Base-by-base conservation (phyloP, 1,284 basidiomycete genomes). In the Volvariella surrecta region DNA sequence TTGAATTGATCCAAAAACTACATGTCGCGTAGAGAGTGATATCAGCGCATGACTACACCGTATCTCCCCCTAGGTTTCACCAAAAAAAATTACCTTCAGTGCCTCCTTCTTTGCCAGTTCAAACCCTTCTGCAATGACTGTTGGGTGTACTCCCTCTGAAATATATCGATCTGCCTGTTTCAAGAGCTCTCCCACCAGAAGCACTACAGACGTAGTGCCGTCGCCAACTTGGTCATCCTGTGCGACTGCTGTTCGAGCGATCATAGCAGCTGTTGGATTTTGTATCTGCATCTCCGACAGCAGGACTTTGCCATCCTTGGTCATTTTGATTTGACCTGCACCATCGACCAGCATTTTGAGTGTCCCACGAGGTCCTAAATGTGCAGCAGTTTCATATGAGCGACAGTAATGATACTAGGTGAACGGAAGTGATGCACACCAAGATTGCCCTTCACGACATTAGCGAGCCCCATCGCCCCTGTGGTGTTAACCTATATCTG, bases 271-370 rank as follows among this genome's bases (percentile, higher is more conserved):
- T 8, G 96, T 99, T 15, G 96, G 96, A 64, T 99, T 99, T 63
- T 96, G 93, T 57, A 99, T 99, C 72, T 99, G 96, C 96, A 99
- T 99, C 71, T 99, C 96, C 34, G 94, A 97, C 45, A 99, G 76
- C 44, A 99, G 71, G 37, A 98, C 95, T 70, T 99, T 99, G 55
- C 96, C 96, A 60, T 99, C 96, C 73, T 99, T 99, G 54, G 96
- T 99, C 90, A 99, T 96, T 76, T 98, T 99, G 66, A 99, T 94
- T 71, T 96, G 92, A 11, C 96, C 96, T n/a, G 94, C 76, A 47
- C 96, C 96, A 65, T 99, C 96, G 39, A 99, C 96, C 38, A 99
- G 82, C 94, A 99, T 97, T 74, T 99, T 99, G 54, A 98, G 79
- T 2, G 95, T 98, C 49, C 94, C 93, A 64, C 92, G 72, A 15